These are phyloP conservation scores for Macrolepiota albuminosa DNA, from an alignment of 768 basidiomycete species.

Conservation along the genomic window DNA sequence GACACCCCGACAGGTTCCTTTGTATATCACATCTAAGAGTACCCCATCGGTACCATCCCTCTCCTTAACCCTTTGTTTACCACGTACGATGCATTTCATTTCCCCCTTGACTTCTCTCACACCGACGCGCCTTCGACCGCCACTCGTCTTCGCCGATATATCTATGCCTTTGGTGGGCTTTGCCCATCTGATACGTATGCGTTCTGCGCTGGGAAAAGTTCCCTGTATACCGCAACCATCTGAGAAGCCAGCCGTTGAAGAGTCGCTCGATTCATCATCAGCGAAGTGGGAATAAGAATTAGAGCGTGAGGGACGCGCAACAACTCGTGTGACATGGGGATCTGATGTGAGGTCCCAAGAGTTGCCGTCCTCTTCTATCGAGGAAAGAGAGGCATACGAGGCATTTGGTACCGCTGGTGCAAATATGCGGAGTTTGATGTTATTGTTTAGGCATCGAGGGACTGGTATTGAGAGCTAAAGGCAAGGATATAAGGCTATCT, in stretches of 20 bases:
- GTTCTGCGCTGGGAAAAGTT: conserved; percentile 73
- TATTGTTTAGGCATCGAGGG: conserved; percentile 75
- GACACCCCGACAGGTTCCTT: conserved; percentile 67
- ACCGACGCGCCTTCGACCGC: conserved; percentile 64
- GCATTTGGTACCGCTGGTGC: conserved; percentile 49
- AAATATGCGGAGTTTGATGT: conserved; percentile 69
- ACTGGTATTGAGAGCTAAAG: conserved; percentile 69
- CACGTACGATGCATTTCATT: conserved; percentile 57
- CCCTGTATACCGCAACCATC: conserved; percentile 70
- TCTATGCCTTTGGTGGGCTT: conserved; percentile 49
- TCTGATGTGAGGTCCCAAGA: conserved; percentile 77
- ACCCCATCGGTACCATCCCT: conserved; percentile 45
- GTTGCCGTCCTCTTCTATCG: conserved; percentile 62
- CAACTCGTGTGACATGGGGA: conserved; percentile 61
- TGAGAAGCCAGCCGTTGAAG: conserved; percentile 47
- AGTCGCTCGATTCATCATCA: conserved; percentile 80
- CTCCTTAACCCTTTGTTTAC: conserved; percentile 35
- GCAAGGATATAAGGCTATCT: conserved; percentile 5
- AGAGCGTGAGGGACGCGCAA: conserved; percentile 44
- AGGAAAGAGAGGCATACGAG: conserved; percentile 72
- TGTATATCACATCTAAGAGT: conserved; percentile 64
- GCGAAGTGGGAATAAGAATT: conserved; percentile 69
- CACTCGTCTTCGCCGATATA: conserved; percentile 34
- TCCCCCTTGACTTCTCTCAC: conserved; percentile 65
- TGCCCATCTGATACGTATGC: conserved; percentile 76